phyloP scores from a whole-genome alignment of 257 asterid genomes.

The Nicotiana knightiana region DNA sequence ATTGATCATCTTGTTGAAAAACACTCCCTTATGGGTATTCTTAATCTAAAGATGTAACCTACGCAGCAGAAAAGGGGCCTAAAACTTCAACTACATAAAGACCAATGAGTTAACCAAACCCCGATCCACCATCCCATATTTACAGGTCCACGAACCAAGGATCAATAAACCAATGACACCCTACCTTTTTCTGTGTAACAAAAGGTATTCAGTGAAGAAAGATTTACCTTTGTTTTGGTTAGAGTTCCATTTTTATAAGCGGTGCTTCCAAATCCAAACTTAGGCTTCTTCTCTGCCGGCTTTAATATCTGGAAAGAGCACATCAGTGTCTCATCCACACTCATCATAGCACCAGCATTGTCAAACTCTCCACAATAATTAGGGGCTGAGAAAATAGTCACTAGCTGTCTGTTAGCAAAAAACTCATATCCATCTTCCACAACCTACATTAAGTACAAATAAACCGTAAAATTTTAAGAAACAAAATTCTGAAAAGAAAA shows the following conservation, averaged over 20 bases:
- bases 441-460: constrained; percentile 31
- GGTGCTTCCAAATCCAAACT: constrained; percentile 62
- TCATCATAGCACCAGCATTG: constrained; percentile 86
- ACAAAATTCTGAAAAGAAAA: background rate
- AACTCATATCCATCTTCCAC: constrained; percentile 89
- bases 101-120: background rate
- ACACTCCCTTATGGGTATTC: background rate
- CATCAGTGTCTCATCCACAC: constrained; percentile 79
- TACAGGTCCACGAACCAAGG: background rate
- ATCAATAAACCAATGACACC: background rate
- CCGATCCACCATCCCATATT: background rate
- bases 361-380: constrained; percentile 81
- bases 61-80: background rate
- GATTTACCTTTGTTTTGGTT: constrained; percentile 48
- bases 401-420: constrained; percentile 75
- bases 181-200: background rate
- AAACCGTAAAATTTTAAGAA: background rate
- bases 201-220: background rate
- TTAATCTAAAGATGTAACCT: background rate
- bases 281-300: constrained; percentile 71
- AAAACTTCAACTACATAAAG: background rate
- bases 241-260: constrained; percentile 48
- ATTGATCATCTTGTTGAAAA: background rate
- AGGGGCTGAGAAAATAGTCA: constrained; percentile 76
- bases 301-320: constrained; percentile 79